These are phyloP conservation scores for Larix sibirica DNA, from an alignment of 83 land plant species.

Conservation along the genomic window DNA sequence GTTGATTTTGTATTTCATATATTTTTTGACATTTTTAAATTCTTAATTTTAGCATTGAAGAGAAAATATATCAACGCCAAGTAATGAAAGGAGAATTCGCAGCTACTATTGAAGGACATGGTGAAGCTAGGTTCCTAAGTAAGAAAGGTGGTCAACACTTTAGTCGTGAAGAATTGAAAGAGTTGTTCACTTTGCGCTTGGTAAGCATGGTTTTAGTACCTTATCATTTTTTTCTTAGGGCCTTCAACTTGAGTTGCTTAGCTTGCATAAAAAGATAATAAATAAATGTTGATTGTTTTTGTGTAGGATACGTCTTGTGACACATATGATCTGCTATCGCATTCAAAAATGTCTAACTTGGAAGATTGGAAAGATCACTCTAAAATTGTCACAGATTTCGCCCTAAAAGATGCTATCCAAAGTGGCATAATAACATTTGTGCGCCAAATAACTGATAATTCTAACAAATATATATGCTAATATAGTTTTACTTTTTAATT, in stretches of 20 bases:
- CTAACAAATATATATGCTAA: background rate
- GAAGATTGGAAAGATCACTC: constrained; percentile 42
- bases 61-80: too few species aligned
- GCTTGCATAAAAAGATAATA: background rate
- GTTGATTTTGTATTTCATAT: too few species aligned
- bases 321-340: constrained; percentile 38
- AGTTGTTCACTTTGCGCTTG: too few species aligned
- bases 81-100: too few species aligned
- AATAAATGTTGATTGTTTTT: constrained; percentile 1
- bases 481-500: background rate
- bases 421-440: constrained; percentile 40
- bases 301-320: constrained; percentile 40
- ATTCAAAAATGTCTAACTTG: constrained; percentile 9
- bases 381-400: constrained; percentile 20
- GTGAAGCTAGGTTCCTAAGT: too few species aligned
- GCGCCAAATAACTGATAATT: background rate
- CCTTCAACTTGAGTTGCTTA: background rate
- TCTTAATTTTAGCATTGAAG: too few species aligned
- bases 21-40: too few species aligned
- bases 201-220: too few species aligned
- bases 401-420: constrained; percentile 26
- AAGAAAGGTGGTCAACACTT: too few species aligned
- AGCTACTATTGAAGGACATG: too few species aligned
- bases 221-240: background rate
- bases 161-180: too few species aligned